These are phyloP conservation scores for Glonium stellatum DNA, from an alignment of 495 filamentous ascomycete genomes.

Conservation along the genomic window DNA sequence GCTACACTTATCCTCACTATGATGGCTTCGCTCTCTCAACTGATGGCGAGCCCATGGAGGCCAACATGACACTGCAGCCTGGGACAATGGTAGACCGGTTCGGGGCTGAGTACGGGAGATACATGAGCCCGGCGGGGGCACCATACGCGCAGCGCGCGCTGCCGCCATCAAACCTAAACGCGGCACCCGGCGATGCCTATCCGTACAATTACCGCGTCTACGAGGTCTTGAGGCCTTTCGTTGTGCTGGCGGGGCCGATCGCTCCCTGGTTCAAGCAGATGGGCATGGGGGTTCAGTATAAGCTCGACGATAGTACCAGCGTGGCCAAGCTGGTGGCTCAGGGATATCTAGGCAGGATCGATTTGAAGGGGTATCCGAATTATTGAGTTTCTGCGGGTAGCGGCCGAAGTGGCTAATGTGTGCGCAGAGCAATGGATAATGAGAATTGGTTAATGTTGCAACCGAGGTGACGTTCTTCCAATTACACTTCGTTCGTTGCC, in stretches of 20 bases:
- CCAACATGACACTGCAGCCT: constrained; percentile 40
- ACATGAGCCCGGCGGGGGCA: constrained; percentile 43
- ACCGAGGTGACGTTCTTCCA: too few species aligned
- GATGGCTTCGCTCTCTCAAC: constrained; percentile 42
- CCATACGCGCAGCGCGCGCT: constrained; percentile 49
- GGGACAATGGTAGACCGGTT: constrained; percentile 52
- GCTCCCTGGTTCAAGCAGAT: constrained; percentile 54
- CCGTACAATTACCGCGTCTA: constrained; percentile 54
- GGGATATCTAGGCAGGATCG: not conserved
- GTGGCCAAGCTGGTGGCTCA: not conserved
- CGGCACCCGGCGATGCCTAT: constrained; percentile 33
- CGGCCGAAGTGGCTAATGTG: too few species aligned
- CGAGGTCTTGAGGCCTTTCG: constrained; percentile 41
- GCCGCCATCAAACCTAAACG: constrained; percentile 46
- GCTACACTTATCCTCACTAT: constrained; percentile 40
- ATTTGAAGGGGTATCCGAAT: constrained; percentile 3
- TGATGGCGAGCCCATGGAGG: constrained; percentile 36
- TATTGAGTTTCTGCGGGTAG: too few species aligned
- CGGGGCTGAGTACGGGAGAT: constrained; percentile 43
- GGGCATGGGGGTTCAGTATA: constrained; percentile 48
- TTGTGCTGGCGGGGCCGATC: constrained; percentile 45
- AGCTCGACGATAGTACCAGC: not conserved
- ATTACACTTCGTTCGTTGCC: too few species aligned
- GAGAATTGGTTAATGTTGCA: too few species aligned
- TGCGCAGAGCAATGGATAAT: too few species aligned